Conservation (phyloP, 805 yeast genomes). For the Yarrowia keelungensis region DNA sequence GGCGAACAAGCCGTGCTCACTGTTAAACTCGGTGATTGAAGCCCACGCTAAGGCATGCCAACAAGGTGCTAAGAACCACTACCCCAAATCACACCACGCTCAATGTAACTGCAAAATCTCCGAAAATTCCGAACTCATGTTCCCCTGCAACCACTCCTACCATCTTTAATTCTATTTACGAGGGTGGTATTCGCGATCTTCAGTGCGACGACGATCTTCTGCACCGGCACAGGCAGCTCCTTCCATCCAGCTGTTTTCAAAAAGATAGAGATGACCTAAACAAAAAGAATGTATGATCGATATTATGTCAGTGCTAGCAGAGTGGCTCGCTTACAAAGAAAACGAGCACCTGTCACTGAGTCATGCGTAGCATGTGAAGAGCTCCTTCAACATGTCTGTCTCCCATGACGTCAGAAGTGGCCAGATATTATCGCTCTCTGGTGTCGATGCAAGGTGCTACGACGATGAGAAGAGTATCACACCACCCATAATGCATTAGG, state of each 20-base stretch:
- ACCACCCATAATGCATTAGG: not conserved
- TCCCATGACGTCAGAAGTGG: constrained; percentile 8
- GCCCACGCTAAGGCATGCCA: constrained; percentile 11
- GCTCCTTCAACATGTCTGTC: not conserved
- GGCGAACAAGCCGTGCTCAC: not conserved
- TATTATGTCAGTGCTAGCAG: constrained; percentile 13
- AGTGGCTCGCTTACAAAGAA: constrained; percentile 1
- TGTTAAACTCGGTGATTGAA: constrained; percentile 12
- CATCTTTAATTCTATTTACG: not conserved
- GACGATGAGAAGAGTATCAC: not conserved
- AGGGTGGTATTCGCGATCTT: not conserved
- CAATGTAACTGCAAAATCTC: constrained; percentile 33
- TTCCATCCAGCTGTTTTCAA: not conserved
- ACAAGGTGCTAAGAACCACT: constrained; percentile 1
- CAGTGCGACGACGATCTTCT: not conserved
- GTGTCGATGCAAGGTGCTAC: not conserved
- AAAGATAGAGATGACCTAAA: not conserved
- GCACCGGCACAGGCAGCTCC: not conserved
- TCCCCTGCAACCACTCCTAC: constrained; percentile 10
- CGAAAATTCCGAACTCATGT: constrained; percentile 22
- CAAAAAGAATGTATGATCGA: not conserved
- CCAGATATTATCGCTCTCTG: not conserved
- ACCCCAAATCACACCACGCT: constrained; percentile 3
- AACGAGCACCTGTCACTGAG: constrained; percentile 13
- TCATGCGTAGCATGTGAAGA: constrained; percentile 6